Percentiles rank a stretch among this genome's conserved stretches.
Conservation (phyloP, 148 eudicot genomes). For the Polygonum maritimum region DNA sequence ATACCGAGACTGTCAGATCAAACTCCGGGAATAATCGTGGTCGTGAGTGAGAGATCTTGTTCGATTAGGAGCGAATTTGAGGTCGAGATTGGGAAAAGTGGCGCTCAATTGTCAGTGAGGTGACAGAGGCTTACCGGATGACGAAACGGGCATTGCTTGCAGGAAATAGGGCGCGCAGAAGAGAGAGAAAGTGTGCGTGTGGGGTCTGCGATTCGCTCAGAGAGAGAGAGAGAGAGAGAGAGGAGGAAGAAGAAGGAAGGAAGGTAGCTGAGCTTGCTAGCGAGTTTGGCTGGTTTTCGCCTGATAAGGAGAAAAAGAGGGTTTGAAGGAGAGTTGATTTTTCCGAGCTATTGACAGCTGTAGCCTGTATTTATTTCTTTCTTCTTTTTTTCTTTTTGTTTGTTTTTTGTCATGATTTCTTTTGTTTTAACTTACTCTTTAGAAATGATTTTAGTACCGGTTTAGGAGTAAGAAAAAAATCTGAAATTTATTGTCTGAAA, state of each 20-base stretch:
- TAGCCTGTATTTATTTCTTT: neutral
- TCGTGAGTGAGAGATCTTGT: neutral
- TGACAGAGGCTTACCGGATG: conserved; percentile 43
- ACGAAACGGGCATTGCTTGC: conserved; percentile 64
- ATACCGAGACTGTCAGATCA: neutral
- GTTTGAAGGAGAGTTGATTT: neutral
- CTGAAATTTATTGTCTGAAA: too few species aligned
- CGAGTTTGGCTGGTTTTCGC: neutral
- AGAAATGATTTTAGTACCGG: too few species aligned
- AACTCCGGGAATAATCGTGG: neutral
- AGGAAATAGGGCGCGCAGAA: conserved; percentile 5
- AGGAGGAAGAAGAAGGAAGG: neutral
- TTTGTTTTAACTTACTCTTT: too few species aligned
- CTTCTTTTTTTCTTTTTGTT: neutral
- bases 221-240: neutral
- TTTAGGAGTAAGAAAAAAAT: too few species aligned
- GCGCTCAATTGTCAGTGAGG: neutral
- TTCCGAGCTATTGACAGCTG: neutral
- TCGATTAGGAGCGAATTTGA: neutral
- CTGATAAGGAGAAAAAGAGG: conserved; percentile 3
- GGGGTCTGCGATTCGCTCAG: conserved; percentile 9
- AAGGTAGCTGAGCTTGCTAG: neutral
- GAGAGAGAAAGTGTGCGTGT: conserved; percentile 7
- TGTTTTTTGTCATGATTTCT: neutral
- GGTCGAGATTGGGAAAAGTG: neutral